Percentiles rank a stretch among this genome's conserved stretches.
These are phyloP conservation scores for Kodamaea sp. DNA, from an alignment of 1,139 yeast genomes.

Conservation along the genomic window DNA sequence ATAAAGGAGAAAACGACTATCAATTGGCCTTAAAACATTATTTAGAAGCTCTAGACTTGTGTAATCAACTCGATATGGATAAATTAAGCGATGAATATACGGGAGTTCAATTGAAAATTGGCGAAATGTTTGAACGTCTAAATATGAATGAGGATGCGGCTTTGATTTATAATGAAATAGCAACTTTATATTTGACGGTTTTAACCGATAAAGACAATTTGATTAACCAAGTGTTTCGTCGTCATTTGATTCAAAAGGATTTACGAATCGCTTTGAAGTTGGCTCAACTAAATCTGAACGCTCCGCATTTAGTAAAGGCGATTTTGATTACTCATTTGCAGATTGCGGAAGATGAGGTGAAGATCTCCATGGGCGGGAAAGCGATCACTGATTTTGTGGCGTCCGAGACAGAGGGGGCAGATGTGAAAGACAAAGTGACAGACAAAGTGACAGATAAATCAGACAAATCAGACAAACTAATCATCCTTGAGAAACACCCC, in stretches of 20 bases:
- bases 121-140: constrained; percentile 77
- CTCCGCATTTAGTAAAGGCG: constrained; percentile 55
- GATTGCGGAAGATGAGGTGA: constrained; percentile 61
- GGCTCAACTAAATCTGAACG: constrained; percentile 49
- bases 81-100: constrained; percentile 69
- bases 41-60: constrained; percentile 43
- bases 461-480: no score
- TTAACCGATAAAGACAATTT: constrained; percentile 35
- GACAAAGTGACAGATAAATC: not conserved
- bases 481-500: constrained; percentile 31
- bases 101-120: constrained; percentile 80
- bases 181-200: constrained; percentile 59
- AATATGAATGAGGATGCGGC: constrained; percentile 60
- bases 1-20: constrained; percentile 57
- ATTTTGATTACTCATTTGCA: constrained; percentile 60
- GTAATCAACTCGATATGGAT: constrained; percentile 45
- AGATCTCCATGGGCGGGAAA: not conserved
- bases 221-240: constrained; percentile 32
- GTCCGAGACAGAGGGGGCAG: not conserved
- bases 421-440: not conserved
- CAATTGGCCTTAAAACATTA: constrained; percentile 67
- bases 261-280: constrained; percentile 65
- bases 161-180: constrained; percentile 62
- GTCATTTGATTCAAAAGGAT: constrained; percentile 68
- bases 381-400: not conserved